phyloP scores from a whole-genome alignment of 2,329 filamentous ascomycete genomes.

The Aspergillus sp. region DNA sequence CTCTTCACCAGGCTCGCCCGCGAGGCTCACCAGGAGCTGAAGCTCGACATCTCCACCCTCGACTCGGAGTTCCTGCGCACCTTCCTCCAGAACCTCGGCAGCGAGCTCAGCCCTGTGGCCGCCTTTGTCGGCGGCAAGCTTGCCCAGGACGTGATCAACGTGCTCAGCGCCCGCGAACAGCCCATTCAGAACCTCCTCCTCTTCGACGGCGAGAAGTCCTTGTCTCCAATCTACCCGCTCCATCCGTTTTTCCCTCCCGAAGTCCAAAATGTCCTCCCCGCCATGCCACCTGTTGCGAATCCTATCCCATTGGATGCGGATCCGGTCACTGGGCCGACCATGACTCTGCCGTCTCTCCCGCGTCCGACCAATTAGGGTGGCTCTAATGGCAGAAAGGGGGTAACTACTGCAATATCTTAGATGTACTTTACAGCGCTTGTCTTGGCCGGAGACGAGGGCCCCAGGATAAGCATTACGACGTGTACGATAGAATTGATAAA shows the following conservation, averaged over 20 bases:
- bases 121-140: conserved; percentile 87
- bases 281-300: conserved; percentile 26
- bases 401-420: background rate
- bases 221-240: conserved; percentile 76
- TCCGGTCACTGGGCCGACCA: background rate
- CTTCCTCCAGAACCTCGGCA: conserved; percentile 82
- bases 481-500: conserved; percentile 11
- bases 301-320: conserved; percentile 22
- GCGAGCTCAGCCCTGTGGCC: conserved; percentile 80
- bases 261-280: conserved; percentile 23
- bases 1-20: conserved; percentile 75
- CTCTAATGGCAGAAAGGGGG: background rate
- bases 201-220: conserved; percentile 80
- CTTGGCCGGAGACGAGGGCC: background rate
- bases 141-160: conserved; percentile 96
- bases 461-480: conserved; percentile 5
- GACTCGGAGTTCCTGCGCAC: conserved; percentile 70
- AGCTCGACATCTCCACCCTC: conserved; percentile 65
- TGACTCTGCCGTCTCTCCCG: conserved; percentile 1
- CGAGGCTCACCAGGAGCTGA: conserved; percentile 72
- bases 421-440: background rate
- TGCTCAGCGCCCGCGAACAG: conserved; percentile 84
- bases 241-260: conserved; percentile 60
- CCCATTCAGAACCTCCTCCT: conserved; percentile 93
- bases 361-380: background rate